Conservation (phyloP, 2,329 filamentous ascomycete species). For the Fusarium sp. region DNA sequence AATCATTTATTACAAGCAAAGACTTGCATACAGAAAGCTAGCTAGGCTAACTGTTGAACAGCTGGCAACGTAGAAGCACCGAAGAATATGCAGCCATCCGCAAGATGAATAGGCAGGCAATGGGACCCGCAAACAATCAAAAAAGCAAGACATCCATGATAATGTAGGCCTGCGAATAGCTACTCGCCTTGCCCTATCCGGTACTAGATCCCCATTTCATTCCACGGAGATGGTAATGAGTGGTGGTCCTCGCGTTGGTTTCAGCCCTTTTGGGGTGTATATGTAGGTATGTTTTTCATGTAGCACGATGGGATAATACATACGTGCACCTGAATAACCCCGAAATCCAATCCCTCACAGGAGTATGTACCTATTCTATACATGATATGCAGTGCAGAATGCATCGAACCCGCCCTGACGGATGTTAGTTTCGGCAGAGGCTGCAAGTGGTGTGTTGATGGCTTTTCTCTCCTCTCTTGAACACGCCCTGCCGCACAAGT, state of each 20-base stretch:
- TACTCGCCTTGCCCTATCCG: slow-evolving; percentile 36
- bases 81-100: slow-evolving; percentile 14
- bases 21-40: background rate
- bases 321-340: slow-evolving; percentile 2
- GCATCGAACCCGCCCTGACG: slow-evolving; percentile 2
- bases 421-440: slow-evolving; percentile 19
- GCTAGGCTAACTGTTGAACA: background rate
- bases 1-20: background rate
- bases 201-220: slow-evolving; percentile 38
- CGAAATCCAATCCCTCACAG: slow-evolving; percentile 15
- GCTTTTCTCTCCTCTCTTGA: background rate
- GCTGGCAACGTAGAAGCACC: slow-evolving; percentile 8
- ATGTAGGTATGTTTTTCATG: slow-evolving; percentile 13
- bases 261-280: slow-evolving; percentile 24
- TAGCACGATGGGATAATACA: background rate
- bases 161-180: background rate
- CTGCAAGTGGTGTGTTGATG: slow-evolving; percentile 5
- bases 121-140: slow-evolving; percentile 11
- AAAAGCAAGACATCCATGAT: slow-evolving; percentile 9
- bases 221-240: slow-evolving; percentile 42
- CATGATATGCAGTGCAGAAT: background rate
- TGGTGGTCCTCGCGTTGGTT: slow-evolving; percentile 35
- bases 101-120: slow-evolving; percentile 27
- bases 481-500: slow-evolving; percentile 19
- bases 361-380: slow-evolving; percentile 3